Base-by-base conservation (phyloP, 163 green algal species). In the Volvox carteri region DNA sequence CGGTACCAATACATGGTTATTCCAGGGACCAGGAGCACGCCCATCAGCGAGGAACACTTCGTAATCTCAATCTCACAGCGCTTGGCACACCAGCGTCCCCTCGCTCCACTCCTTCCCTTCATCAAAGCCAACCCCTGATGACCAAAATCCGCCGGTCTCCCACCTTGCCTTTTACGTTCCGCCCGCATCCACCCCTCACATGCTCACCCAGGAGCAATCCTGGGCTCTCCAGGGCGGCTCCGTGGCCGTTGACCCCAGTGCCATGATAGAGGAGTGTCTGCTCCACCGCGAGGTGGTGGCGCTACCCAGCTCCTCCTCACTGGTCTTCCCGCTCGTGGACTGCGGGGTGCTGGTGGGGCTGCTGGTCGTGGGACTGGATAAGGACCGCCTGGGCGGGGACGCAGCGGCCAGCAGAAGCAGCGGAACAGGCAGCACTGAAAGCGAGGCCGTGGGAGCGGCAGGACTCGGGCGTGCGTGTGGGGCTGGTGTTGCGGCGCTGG, bases 281-380 rank as follows among this genome's bases (percentile, higher is more conserved):
- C 62, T 89, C 35, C 74, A 87, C 9, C 75, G 92, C 60, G 88
- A 93, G 67, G 74, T 93, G 80, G 41, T 94, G 70, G 72, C 89
- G 30, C 90, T 94, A 48, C 92, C 92, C 39, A 76, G 42, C 76
- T 91, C 79, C 72, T 79, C 81, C 33, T 44, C 86, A 41, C 74
- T 94, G 28, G 92, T 94, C 33, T 72, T 94, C 39, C 92, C 92
- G 4, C 76, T 94, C 44, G 76, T 86, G 19, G 90, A 93, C n/a
- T 50, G 68, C 19, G 68, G 41, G 9, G 65, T 93, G 44, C 78
- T 94, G 42, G 90, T 94, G 48, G 92, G 92, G 4, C 74, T 94
- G 50, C 48, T 94, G 58, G 86, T 94, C 3, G 90, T 90, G n/a
- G 92, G 93, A 50, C 67, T 75, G 78, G 39, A 86, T 42, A 30